Base-by-base conservation (phyloP, 441 rosid genomes). In the Erodium trifolium region DNA sequence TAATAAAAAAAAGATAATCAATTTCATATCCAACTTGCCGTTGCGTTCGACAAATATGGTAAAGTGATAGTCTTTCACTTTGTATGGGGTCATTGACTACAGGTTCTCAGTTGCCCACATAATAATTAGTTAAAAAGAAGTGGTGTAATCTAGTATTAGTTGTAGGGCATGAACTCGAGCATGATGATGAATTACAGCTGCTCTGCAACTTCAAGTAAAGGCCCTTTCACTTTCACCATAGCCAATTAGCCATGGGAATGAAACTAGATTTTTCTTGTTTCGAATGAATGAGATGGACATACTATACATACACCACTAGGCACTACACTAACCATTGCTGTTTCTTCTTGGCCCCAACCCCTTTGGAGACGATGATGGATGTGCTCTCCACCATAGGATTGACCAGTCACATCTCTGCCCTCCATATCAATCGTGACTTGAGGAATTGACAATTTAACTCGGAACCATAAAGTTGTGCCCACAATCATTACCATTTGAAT, bases 391-490 rank as follows among this genome's bases (percentile, higher is more conserved):
- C 47, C 47, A 41, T 41, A 41, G 47, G 47, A 41, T 41, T 9
- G n/a, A 57, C 27, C 45, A 41, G 7, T 41, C 45, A 41, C 45
- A 41, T 41, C 45, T 41, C 45, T 41, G 11, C 11, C 45, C 45
- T 41, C 12, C 45, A 7, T 5, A 37, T 37, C 7, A 37, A 37
- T 37, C 8, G 41, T 37, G 63, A 17, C 63, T 1, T 0, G 17
- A 12, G 2, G 12, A 59, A 59, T 59, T 59, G 63, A 59, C 63
- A 18, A 59, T 59, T 59, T 18, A 59, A 19, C 31, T 19, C 9
- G 63, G 31, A 59, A 59, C 63, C 63, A 59, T 59, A 59, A 59
- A 59, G 31, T n/a, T 59, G n/a, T 18, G 13, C 8, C 11, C 31
- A 59, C 63, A 9, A 59, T 59, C 63, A 59, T 59, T 59, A 59